A percentile compares a stretch with the other conserved stretches of the same genome.
These are phyloP conservation scores for Yarrowia hollandica DNA, from an alignment of 805 yeast genomes.

Conservation along the genomic window DNA sequence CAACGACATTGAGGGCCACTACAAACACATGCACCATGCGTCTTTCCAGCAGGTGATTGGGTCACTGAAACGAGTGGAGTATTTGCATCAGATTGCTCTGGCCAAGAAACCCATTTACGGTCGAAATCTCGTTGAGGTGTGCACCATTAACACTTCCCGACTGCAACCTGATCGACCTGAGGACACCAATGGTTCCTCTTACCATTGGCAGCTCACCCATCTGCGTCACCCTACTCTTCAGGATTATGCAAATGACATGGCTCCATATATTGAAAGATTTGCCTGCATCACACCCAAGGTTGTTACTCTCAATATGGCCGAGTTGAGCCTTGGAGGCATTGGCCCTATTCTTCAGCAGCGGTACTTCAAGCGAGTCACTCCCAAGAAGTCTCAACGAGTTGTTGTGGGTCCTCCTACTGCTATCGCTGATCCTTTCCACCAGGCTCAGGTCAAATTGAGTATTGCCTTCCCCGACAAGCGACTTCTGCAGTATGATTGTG, in stretches of 20 bases:
- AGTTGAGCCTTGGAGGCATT: conserved; percentile 37
- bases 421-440: conserved; percentile 58
- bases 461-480: conserved; percentile 97
- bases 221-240: conserved; percentile 10
- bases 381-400: conserved; percentile 23
- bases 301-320: conserved; percentile 67
- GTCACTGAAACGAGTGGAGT: conserved; percentile 15
- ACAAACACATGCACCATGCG: conserved; percentile 54
- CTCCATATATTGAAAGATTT: conserved; percentile 50
- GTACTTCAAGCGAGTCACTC: conserved; percentile 20
- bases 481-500: conserved; percentile 91
- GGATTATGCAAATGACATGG: conserved; percentile 49
- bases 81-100: conserved; percentile 28
- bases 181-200: conserved; percentile 7
- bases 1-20: conserved; percentile 51
- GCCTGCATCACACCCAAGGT: conserved; percentile 88
- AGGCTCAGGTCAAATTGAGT: conserved; percentile 78
- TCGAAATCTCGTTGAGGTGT: conserved; percentile 49
- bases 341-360: conserved; percentile 32
- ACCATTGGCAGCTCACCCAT: conserved; percentile 24
- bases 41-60: conserved; percentile 28
- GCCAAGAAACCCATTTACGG: conserved; percentile 69
- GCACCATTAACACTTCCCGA: conserved; percentile 38
- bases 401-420: conserved; percentile 24
- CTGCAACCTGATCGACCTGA: conserved; percentile 19